Base-by-base conservation (phyloP, 1,139 yeast genomes). In the Blastobotrys petasosporus region DNA sequence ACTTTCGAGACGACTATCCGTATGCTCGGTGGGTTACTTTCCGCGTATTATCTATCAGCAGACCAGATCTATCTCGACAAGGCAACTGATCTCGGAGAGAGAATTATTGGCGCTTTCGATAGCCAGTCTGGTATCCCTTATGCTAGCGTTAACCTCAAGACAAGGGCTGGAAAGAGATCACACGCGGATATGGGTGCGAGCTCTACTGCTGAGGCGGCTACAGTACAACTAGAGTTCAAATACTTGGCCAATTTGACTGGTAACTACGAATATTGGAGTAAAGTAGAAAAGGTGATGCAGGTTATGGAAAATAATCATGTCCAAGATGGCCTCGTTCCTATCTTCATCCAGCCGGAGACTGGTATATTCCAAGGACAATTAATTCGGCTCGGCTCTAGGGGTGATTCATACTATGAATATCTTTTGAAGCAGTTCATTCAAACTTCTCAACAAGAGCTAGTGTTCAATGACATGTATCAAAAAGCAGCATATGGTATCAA, bases 381-480 rank as follows among this genome's bases (percentile, higher is more conserved):
- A 49, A 85, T 90, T 51, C 75, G 96, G 52, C 68, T 90, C 49
- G 97, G 97, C 0, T 85, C 95, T 1, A 74, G 96, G 56, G 97
- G 95, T 42, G 97, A 88, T 63, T 86, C 96, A 1, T 90, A 88
- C 63, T 90, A 90, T 60, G 97, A 90, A 65, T 88, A 87, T 63
- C 71, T 90, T 45, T 72, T 88, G 55, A 90, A 90, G 64, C 96
- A 88, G 65, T 86, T 82, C 61, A 68, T 90, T 54, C 92, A 85
- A 63, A 86, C 97, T 1, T 75, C 75, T 48, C 75, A 76, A 57
- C 64, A 71, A 47, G 86, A 81, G 54, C 66, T 67, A 1, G 65
- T 82, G n/a, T 87, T 79, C 70, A 73, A 76, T 65, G 76, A 74
- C 37, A 82, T 88, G 82, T 88, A 86, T 64, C 76, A 81, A 51